A percentile compares a stretch with the other conserved stretches of the same genome.
Conservation (phyloP, 1,284 basidiomycete genomes). For the Thecaphora thlaspeos region DNA sequence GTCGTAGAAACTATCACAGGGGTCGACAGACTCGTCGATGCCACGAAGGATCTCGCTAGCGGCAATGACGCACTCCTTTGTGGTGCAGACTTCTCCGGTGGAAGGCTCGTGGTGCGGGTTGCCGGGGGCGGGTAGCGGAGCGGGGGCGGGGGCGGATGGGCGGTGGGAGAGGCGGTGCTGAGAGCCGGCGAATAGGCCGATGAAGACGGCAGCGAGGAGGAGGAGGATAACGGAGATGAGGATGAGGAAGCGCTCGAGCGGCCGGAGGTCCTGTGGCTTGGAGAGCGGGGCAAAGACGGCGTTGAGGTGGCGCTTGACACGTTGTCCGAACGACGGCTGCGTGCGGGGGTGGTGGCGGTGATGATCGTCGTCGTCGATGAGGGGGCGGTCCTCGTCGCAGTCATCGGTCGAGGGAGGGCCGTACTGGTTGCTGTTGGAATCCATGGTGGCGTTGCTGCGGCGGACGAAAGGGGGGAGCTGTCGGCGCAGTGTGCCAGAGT, state of each 20-base stretch:
- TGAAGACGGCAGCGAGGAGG: conserved; percentile 78
- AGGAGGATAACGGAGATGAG: conserved; percentile 73
- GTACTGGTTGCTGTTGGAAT: conserved; percentile 22
- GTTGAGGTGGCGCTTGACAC: conserved; percentile 32
- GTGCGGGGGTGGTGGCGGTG: conserved; percentile 2
- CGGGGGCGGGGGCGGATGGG: conserved; percentile 21
- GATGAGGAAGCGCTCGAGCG: conserved; percentile 80
- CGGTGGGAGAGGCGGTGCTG: conserved; percentile 59
- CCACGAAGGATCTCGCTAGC: conserved; percentile 78
- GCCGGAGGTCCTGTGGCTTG: conserved; percentile 71
- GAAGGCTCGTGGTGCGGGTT: conserved; percentile 49
- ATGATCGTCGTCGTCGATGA: conserved; percentile 1
- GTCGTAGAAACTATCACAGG: conserved; percentile 92
- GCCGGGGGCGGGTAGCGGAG: conserved; percentile 19
- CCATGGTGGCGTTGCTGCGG: too few relatives aligned
- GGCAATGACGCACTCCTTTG: conserved; percentile 76
- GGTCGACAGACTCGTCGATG: conserved; percentile 79
- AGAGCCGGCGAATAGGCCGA: conserved; percentile 71
- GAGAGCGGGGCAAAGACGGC: conserved; percentile 37
- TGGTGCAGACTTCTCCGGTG: conserved; percentile 65
- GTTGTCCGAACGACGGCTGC: conserved; percentile 14
- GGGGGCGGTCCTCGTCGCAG: conserved; percentile 27
- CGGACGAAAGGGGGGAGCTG: too few relatives aligned
- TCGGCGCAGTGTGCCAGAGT: too few relatives aligned
- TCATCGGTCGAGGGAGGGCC: conserved; percentile 37